A percentile compares a stretch with the other conserved stretches of the same genome.
These are phyloP conservation scores for Ambrosiella beaveri DNA, from an alignment of 2,329 filamentous ascomycete genomes.

Conservation along the genomic window DNA sequence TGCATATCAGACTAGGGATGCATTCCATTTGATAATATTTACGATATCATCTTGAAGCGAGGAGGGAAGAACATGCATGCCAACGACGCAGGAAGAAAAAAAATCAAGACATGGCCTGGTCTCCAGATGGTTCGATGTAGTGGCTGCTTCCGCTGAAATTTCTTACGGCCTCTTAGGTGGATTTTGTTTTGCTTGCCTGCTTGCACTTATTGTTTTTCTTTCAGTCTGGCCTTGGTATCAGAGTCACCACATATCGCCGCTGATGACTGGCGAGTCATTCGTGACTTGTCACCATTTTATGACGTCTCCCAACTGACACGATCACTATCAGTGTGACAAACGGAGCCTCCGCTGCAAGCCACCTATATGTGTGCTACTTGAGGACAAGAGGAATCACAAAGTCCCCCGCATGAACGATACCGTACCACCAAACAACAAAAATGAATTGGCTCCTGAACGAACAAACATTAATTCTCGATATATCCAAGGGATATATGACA, in stretches of 20 bases:
- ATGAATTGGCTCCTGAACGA: neutral
- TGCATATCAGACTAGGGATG: neutral
- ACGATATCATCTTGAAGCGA: neutral
- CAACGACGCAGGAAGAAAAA: neutral
- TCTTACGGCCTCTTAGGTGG: neutral
- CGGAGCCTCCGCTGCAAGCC: neutral
- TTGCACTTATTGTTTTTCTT: neutral
- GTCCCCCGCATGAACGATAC: neutral
- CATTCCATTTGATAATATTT: neutral
- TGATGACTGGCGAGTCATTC: neutral
- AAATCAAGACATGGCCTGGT: neutral
- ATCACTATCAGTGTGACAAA: neutral
- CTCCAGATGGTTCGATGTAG: neutral
- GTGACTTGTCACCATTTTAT: neutral
- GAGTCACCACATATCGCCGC: neutral
- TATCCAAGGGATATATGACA: neutral
- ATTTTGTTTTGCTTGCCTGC: neutral
- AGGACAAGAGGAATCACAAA: neutral
- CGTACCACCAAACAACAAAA: neutral
- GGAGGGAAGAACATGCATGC: neutral
- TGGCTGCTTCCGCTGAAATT: neutral
- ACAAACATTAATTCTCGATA: neutral
- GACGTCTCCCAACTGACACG: neutral
- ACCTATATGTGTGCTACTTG: neutral
- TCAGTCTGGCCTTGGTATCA: neutral